phyloP scores from a whole-genome alignment of 148 eudicot species.

The Chenopodium formosanum region DNA sequence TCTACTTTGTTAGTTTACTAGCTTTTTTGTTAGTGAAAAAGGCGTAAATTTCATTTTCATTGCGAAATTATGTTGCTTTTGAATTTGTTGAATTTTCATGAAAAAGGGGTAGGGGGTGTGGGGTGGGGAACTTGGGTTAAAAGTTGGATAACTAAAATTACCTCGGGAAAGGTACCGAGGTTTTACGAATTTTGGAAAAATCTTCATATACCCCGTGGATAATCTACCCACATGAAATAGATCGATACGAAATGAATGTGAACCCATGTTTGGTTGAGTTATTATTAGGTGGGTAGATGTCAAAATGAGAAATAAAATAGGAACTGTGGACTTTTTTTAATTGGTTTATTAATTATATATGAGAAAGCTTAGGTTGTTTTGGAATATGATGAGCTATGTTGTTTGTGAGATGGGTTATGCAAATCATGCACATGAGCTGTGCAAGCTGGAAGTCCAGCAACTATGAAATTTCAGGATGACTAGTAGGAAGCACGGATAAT shows the following conservation, averaged over 20 bases:
- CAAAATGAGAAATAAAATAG: conserved; percentile 13
- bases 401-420: background rate
- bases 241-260: too few relatives aligned
- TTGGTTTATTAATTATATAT: background rate
- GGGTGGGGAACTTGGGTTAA: background rate
- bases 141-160: conserved; percentile 6
- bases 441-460: conserved; percentile 18
- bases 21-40: conserved; percentile 25
- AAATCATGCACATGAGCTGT: conserved; percentile 11
- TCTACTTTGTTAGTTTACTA: background rate
- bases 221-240: background rate
- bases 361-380: conserved; percentile 16
- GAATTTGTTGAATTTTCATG: background rate
- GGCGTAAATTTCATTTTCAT: conserved; percentile 6
- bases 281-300: conserved; percentile 13
- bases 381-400: conserved; percentile 9
- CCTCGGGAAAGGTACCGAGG: background rate
- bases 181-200: background rate
- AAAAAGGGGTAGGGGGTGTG: background rate
- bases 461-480: conserved; percentile 1
- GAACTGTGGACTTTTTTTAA: background rate
- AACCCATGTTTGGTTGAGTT: background rate
- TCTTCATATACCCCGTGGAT: background rate
- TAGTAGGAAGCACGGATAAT: background rate
- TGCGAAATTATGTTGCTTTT: conserved; percentile 11